A percentile compares a stretch with the other conserved stretches of the same genome.
Evolutionary conservation across 257 asterid species (phyloP).

Genomic region (Cinchona pubescens): DNA sequence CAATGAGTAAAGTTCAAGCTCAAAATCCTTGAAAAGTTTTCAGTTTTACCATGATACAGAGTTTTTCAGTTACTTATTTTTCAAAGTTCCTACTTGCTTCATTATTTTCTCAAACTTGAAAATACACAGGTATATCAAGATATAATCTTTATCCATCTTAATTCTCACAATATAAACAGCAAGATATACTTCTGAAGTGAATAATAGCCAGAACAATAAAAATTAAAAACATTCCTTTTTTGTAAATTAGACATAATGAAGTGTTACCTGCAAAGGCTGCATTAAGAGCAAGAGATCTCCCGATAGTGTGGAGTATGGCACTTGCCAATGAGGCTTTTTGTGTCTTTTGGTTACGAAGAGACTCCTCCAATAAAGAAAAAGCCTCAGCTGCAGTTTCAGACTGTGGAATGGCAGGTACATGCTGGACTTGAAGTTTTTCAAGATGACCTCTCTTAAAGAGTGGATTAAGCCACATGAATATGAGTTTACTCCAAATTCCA

Average conservation of each 20-base stretch:
- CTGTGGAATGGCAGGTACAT: conserved; percentile 57
- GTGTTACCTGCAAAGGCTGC: conserved; percentile 76
- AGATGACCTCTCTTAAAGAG: conserved; percentile 52
- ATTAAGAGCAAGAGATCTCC: conserved; percentile 54
- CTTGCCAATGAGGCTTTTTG: conserved; percentile 38
- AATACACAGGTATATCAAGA: not conserved
- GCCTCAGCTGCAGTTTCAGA: conserved; percentile 68
- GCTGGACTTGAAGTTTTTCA: conserved; percentile 42
- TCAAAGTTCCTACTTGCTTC: not conserved
- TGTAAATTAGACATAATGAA: not conserved
- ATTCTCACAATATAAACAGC: not conserved
- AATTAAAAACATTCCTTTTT: not conserved
- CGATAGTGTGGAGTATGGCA: conserved; percentile 44
- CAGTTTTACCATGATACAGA: not conserved
- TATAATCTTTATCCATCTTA: not conserved
- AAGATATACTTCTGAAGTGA: not conserved
- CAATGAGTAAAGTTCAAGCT: not conserved
- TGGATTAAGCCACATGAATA: conserved; percentile 82
- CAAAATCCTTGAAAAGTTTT: not conserved
- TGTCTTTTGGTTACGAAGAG: conserved; percentile 48
- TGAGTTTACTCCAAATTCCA: conserved; percentile 65
- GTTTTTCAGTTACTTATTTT: not conserved
- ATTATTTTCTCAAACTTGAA: not conserved
- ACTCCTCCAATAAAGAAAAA: conserved; percentile 55
- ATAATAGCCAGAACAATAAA: not conserved